These are phyloP conservation scores for Myxozyma sirexii DNA, from an alignment of 805 yeast species.

Conservation along the genomic window DNA sequence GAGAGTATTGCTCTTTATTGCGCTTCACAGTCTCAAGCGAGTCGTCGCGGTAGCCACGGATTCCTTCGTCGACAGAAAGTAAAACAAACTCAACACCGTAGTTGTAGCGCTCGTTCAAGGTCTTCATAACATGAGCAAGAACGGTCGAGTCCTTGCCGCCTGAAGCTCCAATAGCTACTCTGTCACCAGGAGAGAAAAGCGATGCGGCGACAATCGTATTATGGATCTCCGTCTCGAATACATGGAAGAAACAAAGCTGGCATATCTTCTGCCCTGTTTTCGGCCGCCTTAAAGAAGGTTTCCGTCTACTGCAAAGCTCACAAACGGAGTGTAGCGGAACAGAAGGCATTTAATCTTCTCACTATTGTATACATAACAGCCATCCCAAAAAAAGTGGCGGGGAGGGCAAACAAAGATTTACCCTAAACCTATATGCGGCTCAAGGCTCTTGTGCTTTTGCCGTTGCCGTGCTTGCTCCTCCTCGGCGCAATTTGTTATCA, in stretches of 20 bases:
- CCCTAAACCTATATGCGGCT: slow-evolving; percentile 10
- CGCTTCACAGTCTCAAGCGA: slow-evolving; percentile 95
- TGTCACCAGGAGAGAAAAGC: slow-evolving; percentile 78
- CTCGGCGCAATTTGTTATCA: background rate
- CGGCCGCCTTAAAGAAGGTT: slow-evolving; percentile 89
- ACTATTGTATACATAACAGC: background rate
- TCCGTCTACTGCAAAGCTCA: slow-evolving; percentile 78
- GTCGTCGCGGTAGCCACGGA: slow-evolving; percentile 95
- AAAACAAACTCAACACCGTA: slow-evolving; percentile 86
- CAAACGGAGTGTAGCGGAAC: slow-evolving; percentile 50
- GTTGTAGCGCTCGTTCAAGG: slow-evolving; percentile 81
- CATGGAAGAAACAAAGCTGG: slow-evolving; percentile 83
- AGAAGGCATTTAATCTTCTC: background rate
- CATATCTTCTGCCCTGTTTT: slow-evolving; percentile 89
- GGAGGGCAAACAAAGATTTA: background rate
- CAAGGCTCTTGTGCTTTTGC: background rate
- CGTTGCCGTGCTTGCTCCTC: background rate
- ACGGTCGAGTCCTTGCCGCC: slow-evolving; percentile 99
- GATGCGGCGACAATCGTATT: slow-evolving; percentile 73
- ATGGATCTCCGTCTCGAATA: slow-evolving; percentile 95
- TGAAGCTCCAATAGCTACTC: slow-evolving; percentile 95
- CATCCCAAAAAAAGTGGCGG: background rate
- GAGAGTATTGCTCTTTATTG: slow-evolving; percentile 79
- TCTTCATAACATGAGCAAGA: slow-evolving; percentile 81
- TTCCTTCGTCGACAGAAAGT: slow-evolving; percentile 93